Evolutionary conservation across 2,329 filamentous ascomycete species (phyloP), one percentile per base, ranked within the genome.

Genomic region (Alternaria dauci): DNA sequence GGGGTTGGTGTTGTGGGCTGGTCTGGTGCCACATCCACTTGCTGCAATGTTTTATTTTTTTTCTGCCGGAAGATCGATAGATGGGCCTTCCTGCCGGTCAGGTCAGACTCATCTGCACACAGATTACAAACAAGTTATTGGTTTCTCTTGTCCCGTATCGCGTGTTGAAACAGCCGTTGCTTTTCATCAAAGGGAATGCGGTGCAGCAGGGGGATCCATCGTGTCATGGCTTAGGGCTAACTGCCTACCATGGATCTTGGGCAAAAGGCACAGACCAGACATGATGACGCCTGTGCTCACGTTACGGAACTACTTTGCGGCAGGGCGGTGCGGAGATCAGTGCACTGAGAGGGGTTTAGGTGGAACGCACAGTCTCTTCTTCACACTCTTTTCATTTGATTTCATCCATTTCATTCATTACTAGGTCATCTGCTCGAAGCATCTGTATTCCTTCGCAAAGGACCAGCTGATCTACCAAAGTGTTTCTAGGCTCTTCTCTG

Each of bases 281-380:
- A 38, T 61, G 59, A 70, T 71, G 65, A 71, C 68, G 68, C 67
- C 66, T 63, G 62, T 65, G 66, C 68, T 64, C 56, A 66, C 61
- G 62, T 69, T 70, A 71, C 69, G 69, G 67, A 71, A 70, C 61
- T 67, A 61, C 58, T 67, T 41, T 63, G 62, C 66, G 68, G 66
- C 66, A 69, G 63, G 59, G 61, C 63, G 51, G 51, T 55, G 59
- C 63, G 59, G 66, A 65, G 62, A 62, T 61, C 61, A 66, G 61
- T 61, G 65, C 66, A 70, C 52, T 26, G 58, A 58, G 58, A 59
- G 67, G 62, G 61, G 62, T 62, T 62, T 56, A 63, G 59, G 63
- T 63, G 59, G 58, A 62, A 68, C 67, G 47, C 56, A 63, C 61
- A 52, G 54, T 65, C 61, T 62, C 59, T 57, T 59, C 62, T 58